Conservation (phyloP, 768 basidiomycete species). For the Fibroporia radiculosa region DNA sequence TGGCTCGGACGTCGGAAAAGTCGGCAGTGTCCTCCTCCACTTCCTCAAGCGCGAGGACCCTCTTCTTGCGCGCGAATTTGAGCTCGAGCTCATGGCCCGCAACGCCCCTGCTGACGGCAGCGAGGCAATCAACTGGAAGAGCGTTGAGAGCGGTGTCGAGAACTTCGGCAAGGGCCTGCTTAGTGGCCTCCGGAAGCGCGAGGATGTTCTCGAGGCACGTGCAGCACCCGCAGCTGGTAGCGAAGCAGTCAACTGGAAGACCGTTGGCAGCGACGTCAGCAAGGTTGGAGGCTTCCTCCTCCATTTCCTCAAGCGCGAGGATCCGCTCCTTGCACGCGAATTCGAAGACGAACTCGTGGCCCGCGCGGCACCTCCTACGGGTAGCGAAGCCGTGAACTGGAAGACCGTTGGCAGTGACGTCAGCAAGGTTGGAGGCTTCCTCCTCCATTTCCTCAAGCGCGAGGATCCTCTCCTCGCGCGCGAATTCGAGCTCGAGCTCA, state of each 20-base stretch:
- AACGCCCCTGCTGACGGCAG: neutral
- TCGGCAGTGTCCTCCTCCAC: neutral
- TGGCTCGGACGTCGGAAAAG: neutral
- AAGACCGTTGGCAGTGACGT: neutral
- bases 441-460: neutral
- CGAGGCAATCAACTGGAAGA: neutral
- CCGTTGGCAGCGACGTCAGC: neutral
- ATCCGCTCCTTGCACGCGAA: neutral
- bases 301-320: conserved; percentile 2
- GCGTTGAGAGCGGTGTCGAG: neutral
- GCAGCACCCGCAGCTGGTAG: neutral
- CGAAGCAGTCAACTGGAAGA: neutral
- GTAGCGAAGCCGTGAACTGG: neutral
- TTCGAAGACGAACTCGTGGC: neutral
- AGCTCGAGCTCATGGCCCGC: neutral
- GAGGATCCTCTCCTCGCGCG: conserved; percentile 1
- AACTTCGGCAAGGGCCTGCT: neutral
- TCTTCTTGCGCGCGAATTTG: neutral
- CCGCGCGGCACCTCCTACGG: neutral
- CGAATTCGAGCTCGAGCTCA: neutral
- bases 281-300: neutral
- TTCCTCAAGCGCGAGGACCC: conserved; percentile 5
- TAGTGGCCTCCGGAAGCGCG: neutral
- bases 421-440: neutral
- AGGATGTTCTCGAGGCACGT: neutral